phyloP scores from a whole-genome alignment of 768 basidiomycete genomes.

The Suillus lakei region DNA sequence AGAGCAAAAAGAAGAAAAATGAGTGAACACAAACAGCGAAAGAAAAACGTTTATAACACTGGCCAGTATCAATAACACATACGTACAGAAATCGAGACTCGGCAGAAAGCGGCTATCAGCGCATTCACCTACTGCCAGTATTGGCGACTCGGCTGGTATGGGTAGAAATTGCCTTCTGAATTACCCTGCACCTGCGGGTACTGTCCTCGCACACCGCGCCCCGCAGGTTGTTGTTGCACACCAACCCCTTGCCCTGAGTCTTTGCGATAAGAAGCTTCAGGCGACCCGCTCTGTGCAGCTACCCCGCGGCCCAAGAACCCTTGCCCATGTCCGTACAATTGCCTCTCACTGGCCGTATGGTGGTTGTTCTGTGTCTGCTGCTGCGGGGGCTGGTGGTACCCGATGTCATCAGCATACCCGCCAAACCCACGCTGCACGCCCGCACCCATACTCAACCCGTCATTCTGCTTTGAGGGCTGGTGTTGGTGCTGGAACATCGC shows the following conservation, averaged over 20 bases:
- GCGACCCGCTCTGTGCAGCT: conserved; percentile 51
- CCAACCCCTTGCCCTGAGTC: conserved; percentile 32
- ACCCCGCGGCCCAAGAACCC: conserved; percentile 34
- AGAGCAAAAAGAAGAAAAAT: conserved; percentile 18
- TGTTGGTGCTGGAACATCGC: conserved; percentile 9
- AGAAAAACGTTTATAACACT: conserved; percentile 4
- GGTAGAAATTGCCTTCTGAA: conserved; percentile 71
- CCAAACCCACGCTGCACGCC: conserved; percentile 42
- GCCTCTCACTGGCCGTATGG: conserved; percentile 6
- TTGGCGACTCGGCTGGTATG: conserved; percentile 70
- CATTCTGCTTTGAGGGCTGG: conserved; percentile 53
- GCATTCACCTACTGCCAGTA: conserved; percentile 46
- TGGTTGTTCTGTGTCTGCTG: conserved; percentile 52
- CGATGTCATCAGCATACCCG: conserved; percentile 45
- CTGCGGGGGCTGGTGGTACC: conserved; percentile 58
- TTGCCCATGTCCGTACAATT: conserved; percentile 2
- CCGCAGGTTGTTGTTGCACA: conserved; percentile 45
- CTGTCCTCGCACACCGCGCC: conserved; percentile 51
- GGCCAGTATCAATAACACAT: not conserved
- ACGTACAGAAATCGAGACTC: conserved; percentile 15
- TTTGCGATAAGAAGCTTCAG: conserved; percentile 58
- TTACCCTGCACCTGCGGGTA: conserved; percentile 40
- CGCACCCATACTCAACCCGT: conserved; percentile 46
- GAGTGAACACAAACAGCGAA: not conserved
- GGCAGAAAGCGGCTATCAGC: conserved; percentile 8